Conservation (phyloP, 169 alveolate genomes). For the Cryptosporidium felis region DNA sequence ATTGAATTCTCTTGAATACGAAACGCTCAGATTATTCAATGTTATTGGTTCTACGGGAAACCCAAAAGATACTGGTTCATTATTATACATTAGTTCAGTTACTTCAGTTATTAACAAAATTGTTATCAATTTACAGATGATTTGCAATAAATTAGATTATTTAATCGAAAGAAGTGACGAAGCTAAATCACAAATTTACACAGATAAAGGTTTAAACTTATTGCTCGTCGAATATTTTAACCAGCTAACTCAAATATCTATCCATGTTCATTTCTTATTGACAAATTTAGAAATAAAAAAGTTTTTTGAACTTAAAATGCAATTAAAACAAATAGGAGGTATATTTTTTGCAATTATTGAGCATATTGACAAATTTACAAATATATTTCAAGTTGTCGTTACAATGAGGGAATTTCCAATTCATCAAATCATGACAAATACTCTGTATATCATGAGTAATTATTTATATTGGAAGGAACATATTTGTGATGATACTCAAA, state of each 20-base stretch:
- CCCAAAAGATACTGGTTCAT: constrained; percentile 6
- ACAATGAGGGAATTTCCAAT: constrained; percentile 22
- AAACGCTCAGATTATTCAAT: constrained; percentile 6
- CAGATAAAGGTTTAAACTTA: background rate
- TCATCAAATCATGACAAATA: constrained; percentile 8
- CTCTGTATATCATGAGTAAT: constrained; percentile 59
- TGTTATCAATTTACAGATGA: background rate
- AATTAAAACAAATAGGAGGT: background rate
- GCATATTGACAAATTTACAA: constrained; percentile 19
- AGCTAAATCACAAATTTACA: background rate
- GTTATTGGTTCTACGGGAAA: constrained; percentile 51
- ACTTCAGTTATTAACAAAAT: background rate
- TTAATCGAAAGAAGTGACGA: background rate
- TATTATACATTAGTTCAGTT: background rate
- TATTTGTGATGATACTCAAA: constrained; percentile 20
- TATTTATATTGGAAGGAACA: constrained; percentile 47
- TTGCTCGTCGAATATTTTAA: background rate
- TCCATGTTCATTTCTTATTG: constrained; percentile 22
- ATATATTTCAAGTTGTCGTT: background rate
- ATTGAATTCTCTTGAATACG: constrained; percentile 19
- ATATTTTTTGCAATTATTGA: constrained; percentile 8
- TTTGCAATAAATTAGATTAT: background rate
- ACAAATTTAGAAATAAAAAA: background rate
- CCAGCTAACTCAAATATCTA: constrained; percentile 3
- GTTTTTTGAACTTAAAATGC: background rate